phyloP scores from a whole-genome alignment of 345 rosid species.

The Erysimum cheiranthoides region DNA sequence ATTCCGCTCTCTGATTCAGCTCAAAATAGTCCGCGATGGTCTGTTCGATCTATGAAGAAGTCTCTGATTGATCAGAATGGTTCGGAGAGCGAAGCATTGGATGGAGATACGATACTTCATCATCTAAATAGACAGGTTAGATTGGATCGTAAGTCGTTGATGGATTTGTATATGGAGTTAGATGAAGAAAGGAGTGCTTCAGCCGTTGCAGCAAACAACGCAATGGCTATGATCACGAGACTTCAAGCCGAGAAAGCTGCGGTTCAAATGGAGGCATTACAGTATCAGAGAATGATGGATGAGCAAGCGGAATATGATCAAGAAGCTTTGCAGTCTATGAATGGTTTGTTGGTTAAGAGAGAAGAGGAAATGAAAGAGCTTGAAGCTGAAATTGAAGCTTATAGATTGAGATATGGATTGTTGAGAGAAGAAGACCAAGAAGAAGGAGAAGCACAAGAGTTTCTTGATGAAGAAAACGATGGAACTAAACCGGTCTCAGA shows the following conservation, averaged over 20 bases:
- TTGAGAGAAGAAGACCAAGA: slow-evolving; percentile 42
- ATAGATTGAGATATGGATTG: slow-evolving; percentile 62
- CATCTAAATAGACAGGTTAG: slow-evolving; percentile 80
- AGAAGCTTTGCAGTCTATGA: slow-evolving; percentile 82
- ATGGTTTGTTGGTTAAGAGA: slow-evolving; percentile 59
- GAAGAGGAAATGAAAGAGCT: slow-evolving; percentile 68
- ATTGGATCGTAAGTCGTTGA: slow-evolving; percentile 82
- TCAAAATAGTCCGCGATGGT: slow-evolving; percentile 65
- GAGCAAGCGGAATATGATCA: slow-evolving; percentile 94
- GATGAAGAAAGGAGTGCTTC: slow-evolving; percentile 95
- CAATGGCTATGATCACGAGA: slow-evolving; percentile 96
- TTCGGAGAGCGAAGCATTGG: slow-evolving; percentile 50
- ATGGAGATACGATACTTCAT: slow-evolving; percentile 65
- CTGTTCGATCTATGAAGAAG: slow-evolving; percentile 52
- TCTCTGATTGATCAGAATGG: slow-evolving; percentile 53
- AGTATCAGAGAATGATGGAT: slow-evolving; percentile 99
- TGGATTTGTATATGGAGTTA: slow-evolving; percentile 86
- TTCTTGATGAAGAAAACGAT: slow-evolving; percentile 39
- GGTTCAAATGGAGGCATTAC: slow-evolving; percentile 98
- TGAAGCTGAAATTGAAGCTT: slow-evolving; percentile 72
- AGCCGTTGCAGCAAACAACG: slow-evolving; percentile 89
- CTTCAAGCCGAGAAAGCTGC: slow-evolving; percentile 92
- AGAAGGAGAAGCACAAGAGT: slow-evolving; percentile 34
- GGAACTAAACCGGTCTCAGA: slow-evolving; percentile 41
- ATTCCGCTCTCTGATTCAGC: slow-evolving; percentile 79